Base-by-base conservation (phyloP, 129 eudicot species). In the Flaveria ramosissima region DNA sequence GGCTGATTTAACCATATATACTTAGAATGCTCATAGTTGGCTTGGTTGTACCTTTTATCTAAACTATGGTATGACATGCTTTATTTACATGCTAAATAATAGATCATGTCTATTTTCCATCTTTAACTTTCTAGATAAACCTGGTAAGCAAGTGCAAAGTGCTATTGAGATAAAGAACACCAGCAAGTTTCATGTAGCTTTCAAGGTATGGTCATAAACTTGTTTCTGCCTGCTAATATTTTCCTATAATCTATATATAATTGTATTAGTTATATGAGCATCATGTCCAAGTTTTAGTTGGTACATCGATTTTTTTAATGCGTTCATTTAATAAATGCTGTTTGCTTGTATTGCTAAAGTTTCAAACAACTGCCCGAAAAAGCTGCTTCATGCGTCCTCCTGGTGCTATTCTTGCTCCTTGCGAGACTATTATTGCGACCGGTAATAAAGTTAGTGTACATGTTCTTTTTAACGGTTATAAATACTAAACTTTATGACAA, bases 371-470 rank as follows among this genome's bases (percentile, higher is more conserved):
- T 80, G 94, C 96, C 8, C 98, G 96, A 51, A 92, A 92, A 73
- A 92, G 98, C 84, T 90, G 98, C 80, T 92, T 92, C 85, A 92
- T 92, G 98, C 96, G 98, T 70, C 98, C 98, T 71, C 98, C 98
- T 7, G 98, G 96, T 36, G 92, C 96, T 77, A 82, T 90, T 76
- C 96, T 90, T 75, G 87, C 92, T 80, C 92, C 96, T 78, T 92
- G 96, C 63, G 92, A 90, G 85, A 90, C 83, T 79, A 76, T 90
- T 56, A 84, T 90, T 45, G 96, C 98, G 63, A 90, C 98, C 36
- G 98, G 98, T 92, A 89, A 83, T 75, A 60, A 17, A 42, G 43
- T 68, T 68, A n/a, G 53, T 42, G n/a, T 68, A 19, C 47, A 16
- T 42, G 16, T 41, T 43, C 20, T 45, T 51, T 69, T 19, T 43